Base-by-base conservation (phyloP, 1,284 basidiomycete species). In the Marasmius oreades region DNA sequence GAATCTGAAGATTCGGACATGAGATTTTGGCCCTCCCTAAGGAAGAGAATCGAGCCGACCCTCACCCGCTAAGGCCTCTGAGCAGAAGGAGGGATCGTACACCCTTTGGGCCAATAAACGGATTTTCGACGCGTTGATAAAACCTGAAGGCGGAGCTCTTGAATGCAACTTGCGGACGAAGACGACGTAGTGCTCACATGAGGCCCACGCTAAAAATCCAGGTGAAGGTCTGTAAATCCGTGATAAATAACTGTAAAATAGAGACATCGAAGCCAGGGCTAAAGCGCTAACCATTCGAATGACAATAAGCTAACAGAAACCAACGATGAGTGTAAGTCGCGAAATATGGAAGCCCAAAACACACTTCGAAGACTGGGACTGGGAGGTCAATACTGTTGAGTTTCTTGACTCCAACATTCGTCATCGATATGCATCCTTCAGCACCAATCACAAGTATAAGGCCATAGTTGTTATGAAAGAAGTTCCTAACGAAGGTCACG, bases 401-500 rank as follows among this genome's bases (percentile, higher is more conserved):
- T 53, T 75, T 75, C 69, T 89, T 88, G 56, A 86, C 86, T 20
- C 76, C 73, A 1, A 83, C 75, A 57, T 82, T 82, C 78, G 85
- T 84, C 24, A 78, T 63, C 6, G 85, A 78, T 53, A 86, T 83
- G 68, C 88, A 87, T 14, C 78, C 73, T 65, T 88, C 83, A 11
- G 85, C 73, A 1, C 72, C 69, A 18, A 80, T 79, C 26, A 90
- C 77, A 28, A 88, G 71, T 33, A 88, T 69, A 54, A 92, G 66
- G 12, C 88, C 88, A 1, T 76, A 69, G 67, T 90, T 90, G 2
- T 12, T 26, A 20, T 10, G 11, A 16, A 31, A 16, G n/a, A 50
- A 50, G 6, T 23, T 33, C 1, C n/a, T 42, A 1, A 42, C 7
- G 16, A 20, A 20, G 7, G 16, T 42, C n/a, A 5, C 1, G 11